These are phyloP conservation scores for Penicillium robsamsonii DNA, from an alignment of 495 filamentous ascomycete species.

Conservation along the genomic window DNA sequence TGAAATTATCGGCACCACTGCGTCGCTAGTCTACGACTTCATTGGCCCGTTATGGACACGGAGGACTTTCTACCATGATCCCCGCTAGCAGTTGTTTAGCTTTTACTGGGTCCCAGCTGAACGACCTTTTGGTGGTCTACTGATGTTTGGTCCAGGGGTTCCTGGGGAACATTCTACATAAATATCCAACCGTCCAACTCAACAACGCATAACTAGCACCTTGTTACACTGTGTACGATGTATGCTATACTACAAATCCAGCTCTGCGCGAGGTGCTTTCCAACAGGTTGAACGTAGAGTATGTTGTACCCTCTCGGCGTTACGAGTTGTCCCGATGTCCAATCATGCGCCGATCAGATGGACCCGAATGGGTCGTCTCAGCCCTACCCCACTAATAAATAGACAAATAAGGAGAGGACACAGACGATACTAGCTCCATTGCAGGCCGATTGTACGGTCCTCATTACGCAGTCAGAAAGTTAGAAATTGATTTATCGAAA, in stretches of 20 bases:
- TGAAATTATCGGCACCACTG: conserved; percentile 4
- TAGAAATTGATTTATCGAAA: neutral
- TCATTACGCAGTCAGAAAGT: conserved; percentile 13
- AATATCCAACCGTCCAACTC: neutral
- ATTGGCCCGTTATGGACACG: conserved; percentile 1
- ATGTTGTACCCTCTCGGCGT: neutral
- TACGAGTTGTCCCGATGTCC: conserved; percentile 17
- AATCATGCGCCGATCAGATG: conserved; percentile 22
- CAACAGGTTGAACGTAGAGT: neutral
- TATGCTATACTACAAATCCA: neutral
- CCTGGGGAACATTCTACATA: neutral
- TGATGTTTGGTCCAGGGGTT: conserved; percentile 2
- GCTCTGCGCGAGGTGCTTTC: neutral
- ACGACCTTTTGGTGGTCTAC: neutral
- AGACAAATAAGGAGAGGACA: conserved; percentile 12
- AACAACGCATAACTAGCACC: neutral
- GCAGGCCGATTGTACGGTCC: conserved; percentile 2
- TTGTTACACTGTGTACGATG: neutral
- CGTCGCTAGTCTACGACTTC: neutral
- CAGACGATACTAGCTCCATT: neutral
- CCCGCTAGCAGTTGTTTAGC: neutral
- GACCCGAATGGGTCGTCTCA: conserved; percentile 17
- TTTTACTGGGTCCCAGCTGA: neutral
- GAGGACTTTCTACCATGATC: conserved; percentile 4
- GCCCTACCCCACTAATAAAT: conserved; percentile 21